Evolutionary conservation across 495 filamentous ascomycete species (phyloP).

Genomic region (Hyaloscypha finlandica): DNA sequence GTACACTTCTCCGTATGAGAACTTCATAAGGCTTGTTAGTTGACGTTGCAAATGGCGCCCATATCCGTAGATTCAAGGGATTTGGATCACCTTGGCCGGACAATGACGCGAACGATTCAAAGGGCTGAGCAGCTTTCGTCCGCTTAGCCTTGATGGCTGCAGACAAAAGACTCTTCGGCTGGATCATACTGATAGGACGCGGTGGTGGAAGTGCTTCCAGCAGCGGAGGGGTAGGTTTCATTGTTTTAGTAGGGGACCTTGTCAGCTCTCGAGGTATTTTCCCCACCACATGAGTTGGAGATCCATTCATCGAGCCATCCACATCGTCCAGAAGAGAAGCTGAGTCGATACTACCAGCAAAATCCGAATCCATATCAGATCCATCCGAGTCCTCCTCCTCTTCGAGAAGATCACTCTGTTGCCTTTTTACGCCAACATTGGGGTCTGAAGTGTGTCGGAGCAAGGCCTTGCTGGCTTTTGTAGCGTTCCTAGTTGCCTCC

Average conservation of each 20-base stretch:
- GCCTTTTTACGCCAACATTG: conserved; percentile 41
- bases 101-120: conserved; percentile 82
- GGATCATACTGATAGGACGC: conserved; percentile 82
- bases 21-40: conserved; percentile 69
- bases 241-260: conserved; percentile 59
- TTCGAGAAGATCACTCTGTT: conserved; percentile 56
- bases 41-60: conserved; percentile 76
- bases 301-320: conserved; percentile 47
- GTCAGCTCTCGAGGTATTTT: conserved; percentile 55
- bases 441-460: conserved; percentile 29
- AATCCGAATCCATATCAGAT: conserved; percentile 53
- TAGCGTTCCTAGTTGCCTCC: conserved; percentile 38
- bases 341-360: conserved; percentile 56
- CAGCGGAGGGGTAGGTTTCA: conserved; percentile 58
- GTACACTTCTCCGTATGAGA: conserved; percentile 72
- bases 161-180: conserved; percentile 74
- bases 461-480: conserved; percentile 45
- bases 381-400: conserved; percentile 60
- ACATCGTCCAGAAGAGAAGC: conserved; percentile 53
- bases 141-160: conserved; percentile 73
- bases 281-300: conserved; percentile 53
- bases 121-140: conserved; percentile 76
- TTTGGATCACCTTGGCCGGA: conserved; percentile 84
- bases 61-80: conserved; percentile 83
- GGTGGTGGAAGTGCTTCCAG: conserved; percentile 83